Base-by-base conservation (phyloP, 768 basidiomycete species). In the Leccinum disarticulatum region DNA sequence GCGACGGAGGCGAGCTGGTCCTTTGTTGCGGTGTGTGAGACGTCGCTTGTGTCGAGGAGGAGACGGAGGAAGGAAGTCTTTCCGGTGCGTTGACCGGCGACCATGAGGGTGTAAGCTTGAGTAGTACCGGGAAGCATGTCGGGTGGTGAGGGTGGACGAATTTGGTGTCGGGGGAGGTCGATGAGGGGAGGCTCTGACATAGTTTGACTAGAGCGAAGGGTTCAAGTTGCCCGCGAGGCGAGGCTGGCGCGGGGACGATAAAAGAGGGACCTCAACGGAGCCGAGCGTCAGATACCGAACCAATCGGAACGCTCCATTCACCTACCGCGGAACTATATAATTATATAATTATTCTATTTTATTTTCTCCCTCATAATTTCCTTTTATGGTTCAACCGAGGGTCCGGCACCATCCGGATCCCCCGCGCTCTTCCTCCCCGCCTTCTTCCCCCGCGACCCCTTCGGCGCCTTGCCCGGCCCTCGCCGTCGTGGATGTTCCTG, bases 51-150 rank as follows among this genome's bases (percentile, higher is more conserved):
- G 79, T 92, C 90, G 73, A 93, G 83, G 64, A 94, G 81, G 68
- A 93, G 88, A 58, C 90, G 85, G 70, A 93, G 87, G 70, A 94
- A 90, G 61, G 90, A 87, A 25, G 91, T 91, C 82, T 94, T 94
- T 76, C 90, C 89, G 76, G 88, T 87, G 76, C 87, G 80, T 71
- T 84, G 86, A 54, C 91, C 91, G 59, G 90, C 91, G 69, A 91
- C 90, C 78, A 93, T 87, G 74, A 93, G 77, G 66, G 87, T 87
- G 78, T 83, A 83, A 38, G 77, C 77, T 68, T 66, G 11, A 33
- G 27, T 3, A 22, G 68, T 61, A 69, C 73, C 73, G 71, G 63
- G 55, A 61, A 53, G 56, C 66, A 66, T 58, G 55, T 59, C 19
- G 65, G 68, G 65, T 57, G 68, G 65, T 57, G 57, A 64, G 65